Evolutionary conservation across 2,329 filamentous ascomycete species (phyloP), one percentile per base, ranked within the genome.

Genomic region (Aschersonia sp.): DNA sequence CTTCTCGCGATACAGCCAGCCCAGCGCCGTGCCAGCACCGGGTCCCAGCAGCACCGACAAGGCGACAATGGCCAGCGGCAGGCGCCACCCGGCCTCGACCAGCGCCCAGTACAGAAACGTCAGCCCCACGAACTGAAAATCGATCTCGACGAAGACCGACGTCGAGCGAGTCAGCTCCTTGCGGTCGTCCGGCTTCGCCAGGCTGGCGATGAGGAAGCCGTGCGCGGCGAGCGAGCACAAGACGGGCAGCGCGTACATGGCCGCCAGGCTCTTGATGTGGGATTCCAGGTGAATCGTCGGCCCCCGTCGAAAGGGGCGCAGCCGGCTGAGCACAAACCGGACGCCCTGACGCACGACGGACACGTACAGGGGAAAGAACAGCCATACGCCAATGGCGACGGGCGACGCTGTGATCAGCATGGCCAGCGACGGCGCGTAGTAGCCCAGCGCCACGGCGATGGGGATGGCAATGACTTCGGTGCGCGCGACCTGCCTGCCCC

Each of bases 381-480:
- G 63, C 73, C 73, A 76, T n/a, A 66, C 48, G 6, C 61, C 53
- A 33, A 75, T 64, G 22, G 63, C 53, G 10, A 53, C 53, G 0
- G 68, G 62, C n/a, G 62, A 46, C 10, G 32, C 5, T 7, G 11
- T n/a, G 5, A 8, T 53, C n/a, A 76, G 62, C 67, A 75, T 70
- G 35, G 68, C 50, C 4, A 67, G 40, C 1, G 70, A 68, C 0
- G 73, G 73, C 2, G 71, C 51, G 42, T 71, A 61, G 52, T 65
- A 76, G 35, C 73, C 73, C 8, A 72, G 44, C 0, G 66, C 63
- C 0, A 76, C 68, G 30, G 68, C 69, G 30, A 68, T 53, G 6
- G 74, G 72, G 22, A 77, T 74, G 30, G 78, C 78, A 49, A 79
- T 68, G 50, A 75, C 72, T 58, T 83, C 79, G 2, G 74, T 63